Evolutionary conservation across 2,329 filamentous ascomycete species (phyloP), one percentile per base, ranked within the genome.

Genomic region (Fusarium sp.): DNA sequence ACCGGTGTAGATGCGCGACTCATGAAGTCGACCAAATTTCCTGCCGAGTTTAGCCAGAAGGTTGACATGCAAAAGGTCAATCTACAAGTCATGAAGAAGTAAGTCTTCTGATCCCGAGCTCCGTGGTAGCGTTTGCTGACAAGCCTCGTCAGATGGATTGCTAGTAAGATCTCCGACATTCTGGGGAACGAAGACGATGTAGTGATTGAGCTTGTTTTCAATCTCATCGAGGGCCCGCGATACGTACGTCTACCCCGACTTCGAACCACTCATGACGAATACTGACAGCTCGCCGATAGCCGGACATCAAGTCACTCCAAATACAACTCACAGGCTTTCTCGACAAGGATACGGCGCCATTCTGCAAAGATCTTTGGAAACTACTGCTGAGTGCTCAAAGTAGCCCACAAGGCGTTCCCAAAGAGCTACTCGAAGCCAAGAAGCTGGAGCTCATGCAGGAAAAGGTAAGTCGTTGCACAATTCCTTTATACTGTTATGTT

Each of bases 11-110:
- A 98, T 81, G 91, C 92, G 72, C 97, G 97, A 85, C 88, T 97
- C 76, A 84, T 98, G 60, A 93, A 91, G 86, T 91, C 91, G 81
- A 98, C 95, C 59, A 98, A 97, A 78, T 98, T 98, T 71, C 96
- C 96, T 47, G 87, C 91, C 10, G 94, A 98, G 78, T 99, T 98
- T 83, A 95, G 89, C 78, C 90, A 93, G 79, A 98, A 98, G 84
- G 96, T 99, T 71, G 95, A 99, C 84, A 97, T 97, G 89, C 89
- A 91, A 75, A 98, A 98, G 84, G 94, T 99, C 81, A 98, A 99
- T 79, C 86, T 97, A 53, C 94, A 97, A 81, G 93, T 99, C 59
- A 97, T 99, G 90, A 98, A 98, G 87, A 97, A 96, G 93, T 97
- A 79, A 77, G 90, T 82, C 66, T 40, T 34, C 63, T 42, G 22